phyloP scores from a whole-genome alignment of 139 green algal species.

The Micractinium sp. region DNA sequence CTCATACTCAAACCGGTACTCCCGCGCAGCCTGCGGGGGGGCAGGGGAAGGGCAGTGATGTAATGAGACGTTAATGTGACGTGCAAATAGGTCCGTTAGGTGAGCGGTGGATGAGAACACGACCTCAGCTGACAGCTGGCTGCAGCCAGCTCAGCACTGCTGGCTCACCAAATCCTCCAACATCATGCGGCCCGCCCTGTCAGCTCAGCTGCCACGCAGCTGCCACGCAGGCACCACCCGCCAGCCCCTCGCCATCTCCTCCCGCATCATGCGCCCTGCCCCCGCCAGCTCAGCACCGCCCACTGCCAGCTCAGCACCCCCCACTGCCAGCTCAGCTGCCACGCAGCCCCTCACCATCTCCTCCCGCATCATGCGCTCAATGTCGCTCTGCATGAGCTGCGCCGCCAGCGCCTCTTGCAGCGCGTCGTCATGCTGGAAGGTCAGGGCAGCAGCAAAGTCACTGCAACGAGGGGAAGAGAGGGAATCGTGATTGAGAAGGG shows the following conservation, averaged over 20 bases:
- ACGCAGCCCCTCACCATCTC: slow-evolving; percentile 27
- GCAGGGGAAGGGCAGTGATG: background rate
- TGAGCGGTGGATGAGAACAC: too few species aligned
- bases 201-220: background rate
- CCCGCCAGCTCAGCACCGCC: too few species aligned
- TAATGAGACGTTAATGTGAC: too few species aligned
- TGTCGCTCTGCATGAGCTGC: slow-evolving; percentile 31
- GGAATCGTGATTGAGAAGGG: background rate
- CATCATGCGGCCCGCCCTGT: background rate
- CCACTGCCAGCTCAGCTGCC: background rate
- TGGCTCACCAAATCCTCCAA: background rate
- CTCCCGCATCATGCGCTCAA: slow-evolving; percentile 46
- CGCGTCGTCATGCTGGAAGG: slow-evolving; percentile 28
- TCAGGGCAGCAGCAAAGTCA: slow-evolving; percentile 16
- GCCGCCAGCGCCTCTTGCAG: slow-evolving; percentile 30
- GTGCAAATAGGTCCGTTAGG: too few species aligned
- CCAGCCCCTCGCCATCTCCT: background rate
- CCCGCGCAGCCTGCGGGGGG: slow-evolving; percentile 39
- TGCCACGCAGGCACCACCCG: background rate
- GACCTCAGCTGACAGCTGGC: too few species aligned
- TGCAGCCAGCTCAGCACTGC: too few species aligned
- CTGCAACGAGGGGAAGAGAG: background rate
- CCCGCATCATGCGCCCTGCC: background rate
- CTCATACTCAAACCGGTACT: slow-evolving; percentile 58
- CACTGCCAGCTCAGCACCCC: background rate